Evolutionary conservation across 1,284 basidiomycete genomes (phyloP).

Genomic region (Agaricales sp.): DNA sequence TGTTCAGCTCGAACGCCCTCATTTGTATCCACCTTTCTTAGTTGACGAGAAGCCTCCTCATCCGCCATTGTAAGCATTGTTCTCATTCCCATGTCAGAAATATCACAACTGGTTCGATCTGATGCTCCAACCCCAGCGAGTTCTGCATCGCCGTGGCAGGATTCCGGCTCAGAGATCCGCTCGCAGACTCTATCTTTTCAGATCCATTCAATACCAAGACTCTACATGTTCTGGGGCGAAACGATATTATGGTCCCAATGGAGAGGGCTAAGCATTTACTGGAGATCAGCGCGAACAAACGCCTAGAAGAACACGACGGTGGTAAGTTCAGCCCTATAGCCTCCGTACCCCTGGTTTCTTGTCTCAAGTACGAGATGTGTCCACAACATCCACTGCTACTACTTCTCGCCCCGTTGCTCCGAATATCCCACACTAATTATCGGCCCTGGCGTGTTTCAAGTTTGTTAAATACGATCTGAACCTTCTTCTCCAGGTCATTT

Average conservation of each 20-base stretch:
- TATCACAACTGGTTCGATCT: too few species aligned
- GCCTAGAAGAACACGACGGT: conserved; percentile 67
- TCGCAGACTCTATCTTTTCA: conserved; percentile 44
- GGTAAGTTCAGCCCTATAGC: conserved; percentile 40
- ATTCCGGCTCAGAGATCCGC: conserved; percentile 43
- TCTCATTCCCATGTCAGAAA: conserved; percentile 4
- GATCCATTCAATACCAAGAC: conserved; percentile 60
- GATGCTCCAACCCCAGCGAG: conserved; percentile 37
- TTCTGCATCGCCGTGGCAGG: conserved; percentile 67
- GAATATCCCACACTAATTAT: too few species aligned
- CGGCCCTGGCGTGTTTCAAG: too few species aligned
- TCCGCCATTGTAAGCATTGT: conserved; percentile 52
- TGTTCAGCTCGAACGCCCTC: conserved; percentile 19
- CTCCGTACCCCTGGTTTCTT: neutral
- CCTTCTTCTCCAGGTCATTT: conserved; percentile 75
- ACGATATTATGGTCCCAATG: conserved; percentile 70
- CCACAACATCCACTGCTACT: too few species aligned
- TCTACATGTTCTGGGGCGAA: conserved; percentile 73
- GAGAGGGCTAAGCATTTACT: conserved; percentile 59
- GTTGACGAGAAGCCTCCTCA: conserved; percentile 54
- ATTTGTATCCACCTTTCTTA: conserved; percentile 55
- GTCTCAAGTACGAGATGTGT: too few species aligned
- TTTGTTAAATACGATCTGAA: conserved; percentile 3
- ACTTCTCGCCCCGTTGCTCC: too few species aligned
- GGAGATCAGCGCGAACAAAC: conserved; percentile 42